Conservation (phyloP, 2,329 filamentous ascomycete genomes). For the Phoma herbarum region DNA sequence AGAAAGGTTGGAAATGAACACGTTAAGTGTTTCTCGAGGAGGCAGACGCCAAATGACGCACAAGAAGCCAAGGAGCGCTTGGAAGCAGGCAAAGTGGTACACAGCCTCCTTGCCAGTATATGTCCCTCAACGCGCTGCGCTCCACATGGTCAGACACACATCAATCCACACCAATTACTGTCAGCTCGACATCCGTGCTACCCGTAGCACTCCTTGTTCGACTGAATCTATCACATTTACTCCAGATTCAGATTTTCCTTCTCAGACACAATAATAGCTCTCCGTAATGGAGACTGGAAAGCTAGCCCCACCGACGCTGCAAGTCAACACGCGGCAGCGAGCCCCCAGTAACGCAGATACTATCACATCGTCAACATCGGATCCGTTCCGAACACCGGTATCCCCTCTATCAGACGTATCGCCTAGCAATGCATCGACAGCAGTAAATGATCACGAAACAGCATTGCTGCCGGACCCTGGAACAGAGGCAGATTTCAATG, state of each 20-base stretch:
- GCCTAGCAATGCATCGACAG: conserved; percentile 37
- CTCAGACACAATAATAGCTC: no score
- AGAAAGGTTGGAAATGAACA: no score
- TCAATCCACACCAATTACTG: no score
- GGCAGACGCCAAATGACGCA: no score
- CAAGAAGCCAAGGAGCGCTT: no score
- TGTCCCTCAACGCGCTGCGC: no score
- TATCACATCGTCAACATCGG: conserved; percentile 35
- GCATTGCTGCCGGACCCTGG: conserved; percentile 38
- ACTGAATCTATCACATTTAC: background rate
- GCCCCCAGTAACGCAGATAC: conserved; percentile 38
- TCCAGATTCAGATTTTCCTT: background rate
- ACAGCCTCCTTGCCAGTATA: no score
- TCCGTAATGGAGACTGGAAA: conserved; percentile 41
- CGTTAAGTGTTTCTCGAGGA: no score
- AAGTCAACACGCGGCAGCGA: conserved; percentile 39
- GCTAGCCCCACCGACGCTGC: conserved; percentile 38
- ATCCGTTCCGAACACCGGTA: conserved; percentile 37
- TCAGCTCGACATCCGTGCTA: no score
- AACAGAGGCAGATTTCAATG: conserved; percentile 38
- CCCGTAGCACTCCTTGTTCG: no score
- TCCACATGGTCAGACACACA: no score
- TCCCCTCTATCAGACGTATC: conserved; percentile 23
- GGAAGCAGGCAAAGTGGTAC: no score
- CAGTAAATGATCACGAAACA: conserved; percentile 43